phyloP scores from a whole-genome alignment of 2,329 filamentous ascomycete genomes.

The Elsinoe ampelina region DNA sequence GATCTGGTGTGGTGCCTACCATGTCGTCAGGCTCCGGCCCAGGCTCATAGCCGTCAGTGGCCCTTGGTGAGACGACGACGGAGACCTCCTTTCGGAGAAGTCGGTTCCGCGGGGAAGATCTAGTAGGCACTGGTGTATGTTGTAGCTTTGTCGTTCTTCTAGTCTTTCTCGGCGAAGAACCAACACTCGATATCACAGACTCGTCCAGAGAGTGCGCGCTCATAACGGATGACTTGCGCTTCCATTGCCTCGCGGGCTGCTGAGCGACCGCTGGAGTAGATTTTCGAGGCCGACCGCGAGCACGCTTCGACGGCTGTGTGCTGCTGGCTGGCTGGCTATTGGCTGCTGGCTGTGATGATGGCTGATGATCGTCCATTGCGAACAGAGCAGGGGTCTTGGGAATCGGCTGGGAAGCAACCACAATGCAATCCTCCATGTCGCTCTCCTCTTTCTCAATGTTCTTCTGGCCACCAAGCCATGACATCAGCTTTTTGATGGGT shows the following conservation, averaged over 20 bases:
- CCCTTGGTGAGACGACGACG: neutral
- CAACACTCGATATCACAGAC: neutral
- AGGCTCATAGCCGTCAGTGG: neutral
- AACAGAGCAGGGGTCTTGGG: slow-evolving; percentile 12
- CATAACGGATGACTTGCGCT: slow-evolving; percentile 23
- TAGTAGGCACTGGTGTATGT: slow-evolving; percentile 17
- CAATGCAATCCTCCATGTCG: slow-evolving; percentile 33
- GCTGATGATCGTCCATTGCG: neutral
- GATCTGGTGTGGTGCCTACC: neutral
- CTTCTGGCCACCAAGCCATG: slow-evolving; percentile 18
- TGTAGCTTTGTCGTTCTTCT: slow-evolving; percentile 20
- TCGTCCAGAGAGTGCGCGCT: slow-evolving; percentile 12
- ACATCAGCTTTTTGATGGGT: slow-evolving; percentile 15
- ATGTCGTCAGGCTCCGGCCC: neutral
- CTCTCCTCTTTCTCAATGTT: slow-evolving; percentile 20
- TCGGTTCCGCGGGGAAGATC: slow-evolving; percentile 7
- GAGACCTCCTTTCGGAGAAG: neutral
- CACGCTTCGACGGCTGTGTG: slow-evolving; percentile 18
- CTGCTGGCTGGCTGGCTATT: neutral
- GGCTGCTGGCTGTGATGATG: slow-evolving; percentile 8
- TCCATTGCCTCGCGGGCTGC: slow-evolving; percentile 14
- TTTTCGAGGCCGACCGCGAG: slow-evolving; percentile 23
- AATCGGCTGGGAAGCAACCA: slow-evolving; percentile 25
- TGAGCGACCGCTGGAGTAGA: neutral
- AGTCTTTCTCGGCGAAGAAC: slow-evolving; percentile 19